Conservation (phyloP, 106 monocot genomes). For the Ottelia alismoides region DNA sequence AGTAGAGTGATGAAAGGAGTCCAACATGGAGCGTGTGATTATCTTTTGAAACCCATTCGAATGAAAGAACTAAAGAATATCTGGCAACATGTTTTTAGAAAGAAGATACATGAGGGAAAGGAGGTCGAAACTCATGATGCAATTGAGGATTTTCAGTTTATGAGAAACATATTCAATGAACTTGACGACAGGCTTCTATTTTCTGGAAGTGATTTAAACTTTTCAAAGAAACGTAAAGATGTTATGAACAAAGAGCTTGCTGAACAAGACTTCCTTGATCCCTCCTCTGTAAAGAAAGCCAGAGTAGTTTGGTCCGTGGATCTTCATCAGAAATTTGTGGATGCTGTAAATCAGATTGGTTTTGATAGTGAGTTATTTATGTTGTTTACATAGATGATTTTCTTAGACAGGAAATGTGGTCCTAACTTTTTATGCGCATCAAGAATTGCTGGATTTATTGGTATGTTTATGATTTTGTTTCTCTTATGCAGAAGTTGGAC, state of each 20-base stretch:
- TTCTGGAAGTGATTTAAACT: slow-evolving; percentile 23
- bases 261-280: slow-evolving; percentile 59
- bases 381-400: no score
- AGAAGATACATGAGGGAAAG: slow-evolving; percentile 79
- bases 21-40: slow-evolving; percentile 96
- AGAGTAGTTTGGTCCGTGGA: slow-evolving; percentile 94
- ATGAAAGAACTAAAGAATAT: slow-evolving; percentile 95
- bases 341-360: slow-evolving; percentile 92
- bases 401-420: no score
- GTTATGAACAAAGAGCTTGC: slow-evolving; percentile 31
- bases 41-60: slow-evolving; percentile 86
- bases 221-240: slow-evolving; percentile 59
- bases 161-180: slow-evolving; percentile 39
- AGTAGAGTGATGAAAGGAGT: slow-evolving; percentile 99
- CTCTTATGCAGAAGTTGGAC: slow-evolving; percentile 97
- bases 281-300: slow-evolving; percentile 60
- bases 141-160: slow-evolving; percentile 42
- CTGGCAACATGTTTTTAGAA: slow-evolving; percentile 97
- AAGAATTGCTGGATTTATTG: no score
- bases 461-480: no score
- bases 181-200: slow-evolving; percentile 41
- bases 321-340: slow-evolving; percentile 90
- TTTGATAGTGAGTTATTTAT: slow-evolving; percentile 78
- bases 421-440: no score
- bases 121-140: slow-evolving; percentile 57